phyloP scores from a whole-genome alignment of 176 grass and related monocot species.

The Bolboschoenus planiculmis region DNA sequence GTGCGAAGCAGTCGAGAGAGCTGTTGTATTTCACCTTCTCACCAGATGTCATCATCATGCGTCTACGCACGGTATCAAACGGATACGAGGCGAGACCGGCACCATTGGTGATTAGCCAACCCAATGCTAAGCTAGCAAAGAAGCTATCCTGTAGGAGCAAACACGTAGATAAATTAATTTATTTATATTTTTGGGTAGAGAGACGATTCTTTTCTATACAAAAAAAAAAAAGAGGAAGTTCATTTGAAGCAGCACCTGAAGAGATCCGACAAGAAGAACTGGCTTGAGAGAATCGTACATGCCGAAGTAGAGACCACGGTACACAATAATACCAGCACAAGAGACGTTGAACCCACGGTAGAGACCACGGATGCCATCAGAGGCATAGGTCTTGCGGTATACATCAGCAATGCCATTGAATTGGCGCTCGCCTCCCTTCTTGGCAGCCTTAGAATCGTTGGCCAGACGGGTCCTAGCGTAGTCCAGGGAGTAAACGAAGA shows the following conservation, averaged over 20 bases:
- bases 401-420: constrained; percentile 95
- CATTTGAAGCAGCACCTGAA: constrained; percentile 54
- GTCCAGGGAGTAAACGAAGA: constrained; percentile 91
- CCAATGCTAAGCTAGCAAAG: constrained; percentile 77
- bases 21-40: constrained; percentile 93
- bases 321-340: constrained; percentile 90
- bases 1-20: constrained; percentile 66
- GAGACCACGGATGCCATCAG: constrained; percentile 84
- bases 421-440: constrained; percentile 84
- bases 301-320: constrained; percentile 96
- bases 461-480: constrained; percentile 86
- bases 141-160: constrained; percentile 68
- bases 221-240: neutral
- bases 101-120: constrained; percentile 85
- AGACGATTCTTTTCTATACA: neutral
- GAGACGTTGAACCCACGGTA: constrained; percentile 97
- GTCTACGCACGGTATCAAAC: constrained; percentile 84
- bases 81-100: constrained; percentile 94
- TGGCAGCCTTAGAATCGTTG: constrained; percentile 70
- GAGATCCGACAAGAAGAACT: constrained; percentile 56
- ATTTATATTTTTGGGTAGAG: neutral
- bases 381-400: constrained; percentile 67
- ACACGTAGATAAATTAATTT: neutral
- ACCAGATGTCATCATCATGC: constrained; percentile 99
- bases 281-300: constrained; percentile 92